Evolutionary conservation across 2,329 filamentous ascomycete species (phyloP), one percentile per base, ranked within the genome.

Genomic region (Cadophora gregata): DNA sequence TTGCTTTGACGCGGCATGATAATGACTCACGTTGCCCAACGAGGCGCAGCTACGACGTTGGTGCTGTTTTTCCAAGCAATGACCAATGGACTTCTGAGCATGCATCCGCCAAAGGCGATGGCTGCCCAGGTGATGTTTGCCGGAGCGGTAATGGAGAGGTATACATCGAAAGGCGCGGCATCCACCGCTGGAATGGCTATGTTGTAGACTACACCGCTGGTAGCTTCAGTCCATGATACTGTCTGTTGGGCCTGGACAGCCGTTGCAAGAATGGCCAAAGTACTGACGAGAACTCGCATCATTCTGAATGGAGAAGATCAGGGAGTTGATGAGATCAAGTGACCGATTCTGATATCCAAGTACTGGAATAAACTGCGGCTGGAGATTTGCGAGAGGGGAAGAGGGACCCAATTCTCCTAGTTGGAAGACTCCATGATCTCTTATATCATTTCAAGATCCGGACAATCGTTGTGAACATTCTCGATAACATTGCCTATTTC

Each of bases 21-120:
- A 59, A 19, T n/a, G n/a, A 67, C 66, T 63, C 48, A 67, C 62
- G 42, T 56, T 47, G 62, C 66, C 66, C 66, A 67, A 42, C 59
- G 63, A 36, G 63, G 66, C 21, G 63, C 45, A n/a, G 33, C 66
- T 25, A 62, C 38, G 24, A 65, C 38, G 29, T 63, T 67, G 21
- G 62, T 67, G 21, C 45, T 59, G 50, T 67, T 65, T 45, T 59
- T 59, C 62, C 59, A 67, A 10, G 62, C 66, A 1, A 67, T 59
- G 9, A 67, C 24, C 29, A 67, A 59, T 4, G 66, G 66, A 21
- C 62, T 67, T 31, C 66, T 59, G 25, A 67, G 63, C 62, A 67
- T 67, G 47, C 66, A 65, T 33, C 59, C 66, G 60, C 66, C 66
- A 24, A 65, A 65, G 7, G 66, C 66, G 21, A 67, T 24, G n/a